Base-by-base conservation (phyloP, 2,329 filamentous ascomycete species). In the Capronia coronata region DNA sequence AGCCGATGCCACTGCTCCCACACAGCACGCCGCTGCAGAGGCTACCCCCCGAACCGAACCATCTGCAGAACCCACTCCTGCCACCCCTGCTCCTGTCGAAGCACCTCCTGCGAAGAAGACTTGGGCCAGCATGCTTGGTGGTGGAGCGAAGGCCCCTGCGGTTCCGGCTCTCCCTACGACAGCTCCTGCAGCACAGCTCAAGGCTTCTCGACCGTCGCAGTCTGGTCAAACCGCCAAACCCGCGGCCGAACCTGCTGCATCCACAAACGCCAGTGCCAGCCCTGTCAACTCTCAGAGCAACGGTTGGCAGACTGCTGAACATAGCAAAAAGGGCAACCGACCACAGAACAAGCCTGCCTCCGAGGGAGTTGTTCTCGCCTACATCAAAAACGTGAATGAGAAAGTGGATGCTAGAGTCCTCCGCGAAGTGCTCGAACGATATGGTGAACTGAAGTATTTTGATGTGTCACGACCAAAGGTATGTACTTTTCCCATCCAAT, bases 371-470 rank as follows among this genome's bases (percentile, higher is more conserved):
- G 83, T 83, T 46, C 79, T 89, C 60, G 93, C 86, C 16, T 97
- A 96, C 69, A 88, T 98, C 69, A 95, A 95, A 76, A 94, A 91
- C 62, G 91, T 97, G 43, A 91, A 83, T 43, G 89, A 94, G 27
- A 90, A 89, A 71, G 83, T 98, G 45, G 79, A 87, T 65, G 78
- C 82, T 11, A 79, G 81, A 34, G 80, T 87, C 40, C 75, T 98
- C 52, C 84, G 78, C 67, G 75, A 77, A 46, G 77, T 80, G 46
- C 74, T 98, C 44, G 75, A 81, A 60, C 80, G 82, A 61, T 89
- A 83, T 55, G 80, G 80, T 55, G 79, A 82, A 64, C 65, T 83
- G 41, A 71, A 72, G 53, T 81, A 83, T 64, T 80, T 82, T 60
- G 80, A 83, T 62, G 75, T 83, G 59, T 80, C 75, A 65, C 77